Conservation (phyloP, 2,329 filamentous ascomycete genomes). For the Calonectria hongkongensis region DNA sequence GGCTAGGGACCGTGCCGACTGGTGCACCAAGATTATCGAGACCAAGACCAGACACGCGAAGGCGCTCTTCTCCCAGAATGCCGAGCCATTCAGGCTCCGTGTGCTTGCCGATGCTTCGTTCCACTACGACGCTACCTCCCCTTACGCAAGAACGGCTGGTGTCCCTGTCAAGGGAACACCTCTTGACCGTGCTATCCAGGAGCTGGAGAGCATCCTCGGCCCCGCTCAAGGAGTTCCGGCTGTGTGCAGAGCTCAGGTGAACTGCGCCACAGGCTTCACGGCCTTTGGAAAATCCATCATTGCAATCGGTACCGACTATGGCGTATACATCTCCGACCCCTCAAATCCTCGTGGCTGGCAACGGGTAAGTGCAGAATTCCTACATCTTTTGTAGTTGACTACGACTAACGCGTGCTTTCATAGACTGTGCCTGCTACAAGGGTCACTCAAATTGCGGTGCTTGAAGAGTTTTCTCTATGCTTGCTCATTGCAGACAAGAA, state of each 20-base stretch:
- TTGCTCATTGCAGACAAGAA: slow-evolving; percentile 93
- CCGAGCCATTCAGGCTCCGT: slow-evolving; percentile 93
- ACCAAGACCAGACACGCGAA: slow-evolving; percentile 96
- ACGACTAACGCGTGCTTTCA: slow-evolving; percentile 41
- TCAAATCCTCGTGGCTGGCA: slow-evolving; percentile 94
- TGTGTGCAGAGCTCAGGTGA: slow-evolving; percentile 89
- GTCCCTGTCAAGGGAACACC: slow-evolving; percentile 93
- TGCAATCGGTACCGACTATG: slow-evolving; percentile 95
- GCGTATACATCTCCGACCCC: slow-evolving; percentile 92
- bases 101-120: slow-evolving; percentile 96
- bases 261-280: slow-evolving; percentile 94
- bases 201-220: slow-evolving; percentile 88
- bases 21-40: slow-evolving; percentile 95
- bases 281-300: slow-evolving; percentile 90
- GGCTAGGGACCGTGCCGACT: slow-evolving; percentile 84
- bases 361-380: slow-evolving; percentile 75
- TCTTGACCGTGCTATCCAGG: slow-evolving; percentile 90
- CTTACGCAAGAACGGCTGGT: slow-evolving; percentile 75
- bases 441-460: slow-evolving; percentile 94
- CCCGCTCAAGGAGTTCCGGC: slow-evolving; percentile 81
- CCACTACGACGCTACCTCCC: slow-evolving; percentile 80
- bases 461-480: slow-evolving; percentile 96
- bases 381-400: background rate
- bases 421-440: slow-evolving; percentile 84
- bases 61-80: slow-evolving; percentile 91